A percentile compares a stretch with the other conserved stretches of the same genome.
Evolutionary conservation across 371 early-diverging fungal genomes (phyloP).

Genomic region (Apophysomyces elegans): DNA sequence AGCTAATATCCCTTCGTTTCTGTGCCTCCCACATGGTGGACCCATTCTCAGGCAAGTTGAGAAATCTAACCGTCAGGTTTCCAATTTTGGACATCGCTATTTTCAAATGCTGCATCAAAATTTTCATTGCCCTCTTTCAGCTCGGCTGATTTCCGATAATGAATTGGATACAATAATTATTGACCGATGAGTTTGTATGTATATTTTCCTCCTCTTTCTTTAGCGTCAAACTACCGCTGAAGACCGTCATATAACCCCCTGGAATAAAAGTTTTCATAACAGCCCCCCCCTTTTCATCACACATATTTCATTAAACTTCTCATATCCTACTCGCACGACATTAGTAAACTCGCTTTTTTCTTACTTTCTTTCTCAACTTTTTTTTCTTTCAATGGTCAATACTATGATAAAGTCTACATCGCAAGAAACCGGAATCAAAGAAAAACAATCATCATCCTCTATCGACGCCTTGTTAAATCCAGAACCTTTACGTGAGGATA

Average conservation of each 20-base stretch:
- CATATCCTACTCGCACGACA: slow-evolving; percentile 5
- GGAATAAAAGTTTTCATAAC: slow-evolving; percentile 10
- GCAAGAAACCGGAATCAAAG: background rate
- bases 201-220: slow-evolving; percentile 1
- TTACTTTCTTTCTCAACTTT: background rate
- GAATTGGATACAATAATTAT: slow-evolving; percentile 5
- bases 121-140: slow-evolving; percentile 4
- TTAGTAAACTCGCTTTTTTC: background rate
- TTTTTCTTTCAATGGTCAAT: background rate
- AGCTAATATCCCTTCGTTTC: background rate
- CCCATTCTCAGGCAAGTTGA: slow-evolving; percentile 4
- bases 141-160: slow-evolving; percentile 11
- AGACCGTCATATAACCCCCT: slow-evolving; percentile 7
- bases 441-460: slow-evolving; percentile 12
- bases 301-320: slow-evolving; percentile 10
- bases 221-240: slow-evolving; percentile 4
- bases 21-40: background rate
- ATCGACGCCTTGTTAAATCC: slow-evolving; percentile 23
- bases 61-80: slow-evolving; percentile 1
- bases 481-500: slow-evolving; percentile 12
- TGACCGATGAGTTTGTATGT: slow-evolving; percentile 4
- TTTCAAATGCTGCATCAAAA: slow-evolving; percentile 8
- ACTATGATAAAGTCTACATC: slow-evolving; percentile 3
- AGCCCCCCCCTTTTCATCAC: slow-evolving; percentile 5
- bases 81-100: slow-evolving; percentile 5